These are phyloP conservation scores for Kokia cookei DNA, from an alignment of 441 rosid species.

Conservation along the genomic window DNA sequence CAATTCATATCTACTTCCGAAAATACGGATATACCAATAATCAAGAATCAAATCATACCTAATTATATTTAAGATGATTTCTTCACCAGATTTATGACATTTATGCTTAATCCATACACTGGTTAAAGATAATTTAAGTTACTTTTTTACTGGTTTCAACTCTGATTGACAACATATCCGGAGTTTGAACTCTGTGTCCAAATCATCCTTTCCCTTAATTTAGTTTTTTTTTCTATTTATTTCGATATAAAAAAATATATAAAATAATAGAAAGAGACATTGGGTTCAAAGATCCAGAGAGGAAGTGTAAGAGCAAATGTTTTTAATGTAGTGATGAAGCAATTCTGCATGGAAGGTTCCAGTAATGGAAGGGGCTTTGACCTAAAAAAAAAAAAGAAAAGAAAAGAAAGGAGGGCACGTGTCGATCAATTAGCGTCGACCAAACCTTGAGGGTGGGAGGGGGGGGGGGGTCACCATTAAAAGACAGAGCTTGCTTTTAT, in stretches of 20 bases:
- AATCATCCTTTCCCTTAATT: too few relatives aligned
- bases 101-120: neutral
- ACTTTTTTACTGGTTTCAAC: neutral
- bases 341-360: conserved; percentile 24
- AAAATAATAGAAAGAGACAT: neutral
- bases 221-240: too few relatives aligned
- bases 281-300: conserved; percentile 25
- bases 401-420: conserved; percentile 6
- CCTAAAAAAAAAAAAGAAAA: neutral
- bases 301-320: conserved; percentile 9
- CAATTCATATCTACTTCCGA: neutral
- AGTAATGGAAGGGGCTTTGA: conserved; percentile 18
- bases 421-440: conserved; percentile 1
- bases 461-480: conserved; percentile 11
- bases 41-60: neutral
- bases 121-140: neutral
- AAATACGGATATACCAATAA: neutral
- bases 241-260: neutral
- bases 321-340: conserved; percentile 18
- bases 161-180: too few relatives aligned
- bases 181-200: too few relatives aligned
- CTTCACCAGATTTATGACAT: neutral
- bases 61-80: neutral
- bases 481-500: conserved; percentile 10
- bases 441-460: neutral